phyloP scores from a whole-genome alignment of 2,329 filamentous ascomycete genomes.

The Ampelomyces quisqualis region DNA sequence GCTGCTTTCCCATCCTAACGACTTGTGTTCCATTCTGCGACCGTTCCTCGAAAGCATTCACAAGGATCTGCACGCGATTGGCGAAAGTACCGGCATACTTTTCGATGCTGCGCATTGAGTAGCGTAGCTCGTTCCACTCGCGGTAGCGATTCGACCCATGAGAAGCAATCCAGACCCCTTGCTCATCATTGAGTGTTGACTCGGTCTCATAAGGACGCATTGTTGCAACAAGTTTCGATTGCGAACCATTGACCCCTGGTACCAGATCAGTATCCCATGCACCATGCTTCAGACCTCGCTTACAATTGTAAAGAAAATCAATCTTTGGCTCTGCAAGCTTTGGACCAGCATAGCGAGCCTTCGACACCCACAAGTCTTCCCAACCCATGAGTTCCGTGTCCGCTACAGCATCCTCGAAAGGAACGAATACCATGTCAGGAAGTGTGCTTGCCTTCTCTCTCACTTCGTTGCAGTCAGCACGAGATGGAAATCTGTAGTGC shows the following conservation, averaged over 20 bases:
- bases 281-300: conserved; percentile 2
- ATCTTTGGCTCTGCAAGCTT: conserved; percentile 45
- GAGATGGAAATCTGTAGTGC: conserved; percentile 1
- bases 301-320: conserved; percentile 48
- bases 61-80: conserved; percentile 49
- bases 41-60: conserved; percentile 43
- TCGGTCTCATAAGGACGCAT: conserved; percentile 45
- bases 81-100: conserved; percentile 45
- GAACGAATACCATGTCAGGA: conserved; percentile 46
- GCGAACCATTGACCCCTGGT: conserved; percentile 48
- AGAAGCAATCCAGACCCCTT: conserved; percentile 46
- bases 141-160: conserved; percentile 49
- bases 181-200: conserved; percentile 45
- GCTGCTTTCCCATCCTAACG: conserved; percentile 33
- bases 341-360: conserved; percentile 36
- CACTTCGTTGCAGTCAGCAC: background rate
- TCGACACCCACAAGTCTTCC: conserved; percentile 48
- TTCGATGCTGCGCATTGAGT: conserved; percentile 48
- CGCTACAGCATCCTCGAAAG: conserved; percentile 44
- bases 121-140: conserved; percentile 50
- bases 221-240: conserved; percentile 41
- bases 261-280: background rate
- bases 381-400: conserved; percentile 45
- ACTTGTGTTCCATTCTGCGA: conserved; percentile 2
- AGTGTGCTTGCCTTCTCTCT: conserved; percentile 32